Conservation (phyloP, 208 protist genomes). For the Lotmaria passim region DNA sequence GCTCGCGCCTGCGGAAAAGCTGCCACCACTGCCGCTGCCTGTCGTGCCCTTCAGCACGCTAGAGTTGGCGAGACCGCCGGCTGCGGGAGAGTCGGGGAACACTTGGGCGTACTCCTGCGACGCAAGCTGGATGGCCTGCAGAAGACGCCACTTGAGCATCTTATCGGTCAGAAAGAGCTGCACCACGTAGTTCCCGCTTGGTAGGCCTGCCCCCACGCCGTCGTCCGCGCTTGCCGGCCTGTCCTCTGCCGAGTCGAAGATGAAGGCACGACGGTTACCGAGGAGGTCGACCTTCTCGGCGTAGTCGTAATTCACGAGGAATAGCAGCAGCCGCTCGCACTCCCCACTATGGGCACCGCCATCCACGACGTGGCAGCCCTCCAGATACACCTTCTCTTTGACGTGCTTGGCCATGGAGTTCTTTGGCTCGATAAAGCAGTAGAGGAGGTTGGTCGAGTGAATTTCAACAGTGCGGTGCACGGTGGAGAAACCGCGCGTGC, state of each 20-base stretch:
- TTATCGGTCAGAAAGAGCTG: conserved; percentile 49
- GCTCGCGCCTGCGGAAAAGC: conserved; percentile 1
- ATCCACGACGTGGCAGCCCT: conserved; percentile 58
- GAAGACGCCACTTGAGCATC: conserved; percentile 56
- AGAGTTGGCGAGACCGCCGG: not conserved
- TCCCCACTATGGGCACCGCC: conserved; percentile 32
- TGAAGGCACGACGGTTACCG: conserved; percentile 36
- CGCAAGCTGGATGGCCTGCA: conserved; percentile 38
- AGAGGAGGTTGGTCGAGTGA: conserved; percentile 58
- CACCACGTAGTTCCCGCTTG: conserved; percentile 30
- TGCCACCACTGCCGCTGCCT: not conserved
- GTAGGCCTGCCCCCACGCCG: not conserved
- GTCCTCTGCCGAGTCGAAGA: conserved; percentile 26
- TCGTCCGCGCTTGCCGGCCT: not conserved
- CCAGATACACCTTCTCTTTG: conserved; percentile 55
- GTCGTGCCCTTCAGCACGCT: not conserved
- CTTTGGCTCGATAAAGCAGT: conserved; percentile 66
- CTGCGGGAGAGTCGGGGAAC: conserved; percentile 5
- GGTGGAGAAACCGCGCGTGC: conserved; percentile 14
- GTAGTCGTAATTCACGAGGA: conserved; percentile 57
- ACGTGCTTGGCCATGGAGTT: conserved; percentile 69
- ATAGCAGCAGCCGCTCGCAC: conserved; percentile 43
- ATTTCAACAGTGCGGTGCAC: conserved; percentile 60
- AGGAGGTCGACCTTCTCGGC: conserved; percentile 47
- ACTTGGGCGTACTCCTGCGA: conserved; percentile 34